These are phyloP conservation scores for Kwoniella shivajii DNA, from an alignment of 1,284 basidiomycete species.

Conservation along the genomic window DNA sequence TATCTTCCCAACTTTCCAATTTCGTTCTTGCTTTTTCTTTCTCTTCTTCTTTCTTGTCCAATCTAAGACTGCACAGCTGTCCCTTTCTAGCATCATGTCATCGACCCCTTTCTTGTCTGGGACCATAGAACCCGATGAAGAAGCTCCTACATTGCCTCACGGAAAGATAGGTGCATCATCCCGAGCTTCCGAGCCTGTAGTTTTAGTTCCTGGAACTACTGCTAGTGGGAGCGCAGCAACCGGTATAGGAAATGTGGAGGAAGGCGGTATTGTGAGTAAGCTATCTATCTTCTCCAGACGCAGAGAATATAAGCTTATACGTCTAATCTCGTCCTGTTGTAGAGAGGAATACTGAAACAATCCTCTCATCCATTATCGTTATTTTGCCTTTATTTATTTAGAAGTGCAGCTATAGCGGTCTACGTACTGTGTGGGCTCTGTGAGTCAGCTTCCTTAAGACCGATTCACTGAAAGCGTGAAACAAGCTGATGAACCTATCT, in stretches of 20 bases:
- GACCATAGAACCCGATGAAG: constrained; percentile 55
- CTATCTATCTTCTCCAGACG: not conserved
- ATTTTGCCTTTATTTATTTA: constrained; percentile 82
- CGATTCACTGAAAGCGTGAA: not conserved
- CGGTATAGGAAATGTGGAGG: constrained; percentile 33
- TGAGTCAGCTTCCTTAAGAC: constrained; percentile 25
- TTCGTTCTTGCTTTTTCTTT: not conserved
- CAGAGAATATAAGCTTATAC: not conserved
- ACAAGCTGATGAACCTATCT: constrained; percentile 31
- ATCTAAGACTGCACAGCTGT: not conserved
- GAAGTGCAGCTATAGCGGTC: constrained; percentile 77
- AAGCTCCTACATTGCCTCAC: constrained; percentile 31
- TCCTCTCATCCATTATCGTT: constrained; percentile 82
- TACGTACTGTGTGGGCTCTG: constrained; percentile 79
- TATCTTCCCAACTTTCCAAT: not conserved
- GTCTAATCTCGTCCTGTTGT: not conserved
- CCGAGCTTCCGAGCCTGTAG: constrained; percentile 27
- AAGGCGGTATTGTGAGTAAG: constrained; percentile 51
- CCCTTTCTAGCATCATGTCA: constrained; percentile 22
- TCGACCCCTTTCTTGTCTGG: constrained; percentile 49
- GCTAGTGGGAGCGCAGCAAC: constrained; percentile 6
- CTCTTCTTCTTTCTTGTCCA: not conserved
- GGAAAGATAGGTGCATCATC: constrained; percentile 46
- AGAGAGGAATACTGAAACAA: constrained; percentile 56
- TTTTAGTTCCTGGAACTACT: constrained; percentile 50